Conservation (phyloP, 148 eudicot genomes). For the Spergularia bocconei region DNA sequence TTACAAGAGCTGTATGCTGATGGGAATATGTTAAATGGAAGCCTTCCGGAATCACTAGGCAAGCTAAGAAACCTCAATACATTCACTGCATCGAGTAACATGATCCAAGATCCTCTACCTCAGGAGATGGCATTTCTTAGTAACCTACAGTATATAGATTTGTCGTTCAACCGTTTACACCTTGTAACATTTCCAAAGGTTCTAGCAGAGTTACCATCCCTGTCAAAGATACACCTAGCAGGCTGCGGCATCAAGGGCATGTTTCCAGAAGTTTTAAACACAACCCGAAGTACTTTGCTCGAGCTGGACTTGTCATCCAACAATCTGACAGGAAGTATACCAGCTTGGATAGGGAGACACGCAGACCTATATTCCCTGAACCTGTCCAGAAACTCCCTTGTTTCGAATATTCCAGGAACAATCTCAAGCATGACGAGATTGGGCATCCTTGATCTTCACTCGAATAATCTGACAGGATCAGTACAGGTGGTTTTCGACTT, state of each 20-base stretch:
- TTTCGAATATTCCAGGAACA: constrained; percentile 37
- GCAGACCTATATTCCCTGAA: constrained; percentile 42
- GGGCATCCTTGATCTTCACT: constrained; percentile 48
- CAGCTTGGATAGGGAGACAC: constrained; percentile 46
- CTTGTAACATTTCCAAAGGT: constrained; percentile 43
- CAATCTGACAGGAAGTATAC: constrained; percentile 44
- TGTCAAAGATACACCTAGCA: constrained; percentile 34
- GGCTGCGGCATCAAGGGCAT: constrained; percentile 43
- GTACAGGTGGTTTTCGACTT: constrained; percentile 35
- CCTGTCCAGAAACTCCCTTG: constrained; percentile 41
- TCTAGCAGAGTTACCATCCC: constrained; percentile 43
- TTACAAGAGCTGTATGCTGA: constrained; percentile 42
- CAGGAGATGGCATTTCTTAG: constrained; percentile 36
- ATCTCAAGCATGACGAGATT: constrained; percentile 29
- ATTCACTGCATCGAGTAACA: constrained; percentile 38
- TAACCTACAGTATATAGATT: constrained; percentile 36
- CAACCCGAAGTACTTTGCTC: constrained; percentile 28
- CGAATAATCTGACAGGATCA: constrained; percentile 50
- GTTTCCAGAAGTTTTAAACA: constrained; percentile 29
- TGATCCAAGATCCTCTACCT: constrained; percentile 51
- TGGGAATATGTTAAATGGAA: constrained; percentile 42
- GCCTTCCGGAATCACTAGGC: constrained; percentile 39
- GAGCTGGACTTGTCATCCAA: constrained; percentile 53
- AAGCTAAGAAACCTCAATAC: constrained; percentile 34
- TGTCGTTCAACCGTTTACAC: constrained; percentile 44